Base-by-base conservation (phyloP, 1,139 yeast species). In the Hansenula lynferdii region DNA sequence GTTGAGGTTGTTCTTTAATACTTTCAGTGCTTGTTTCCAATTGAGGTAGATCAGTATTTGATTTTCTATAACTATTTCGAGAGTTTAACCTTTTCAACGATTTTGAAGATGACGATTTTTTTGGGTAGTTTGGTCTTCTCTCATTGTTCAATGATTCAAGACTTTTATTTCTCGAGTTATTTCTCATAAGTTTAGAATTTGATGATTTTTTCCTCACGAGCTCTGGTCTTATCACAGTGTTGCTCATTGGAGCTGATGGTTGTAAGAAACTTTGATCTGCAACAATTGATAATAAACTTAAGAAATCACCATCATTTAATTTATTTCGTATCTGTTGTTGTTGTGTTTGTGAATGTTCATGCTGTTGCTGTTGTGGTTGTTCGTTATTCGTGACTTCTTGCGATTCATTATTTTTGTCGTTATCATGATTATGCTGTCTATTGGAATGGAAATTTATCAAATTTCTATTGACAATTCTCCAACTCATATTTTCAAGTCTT, bases 401-500 rank as follows among this genome's bases (percentile, higher is more conserved):
- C 11, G 9, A 14, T 29, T 29, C 12, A 2, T 29, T 29, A n/a
- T 28, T 6, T 16, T 26, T 9, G 9, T 26, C 19, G 12, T 36
- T 39, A 34, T 15, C 47, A 35, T 10, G n/a, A n/a, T n/a, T n/a
- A n/a, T 28, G 24, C 18, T 37, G 28, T 48, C 51, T 42, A n/a
- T n/a, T n/a, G n/a, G n/a, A n/a, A n/a, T n/a, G n/a, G n/a, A n/a
- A n/a, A n/a, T n/a, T n/a, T n/a, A 65, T 51, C 4, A 72, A 39
- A 36, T 71, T 74, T 36, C 77, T 60, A 44, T 74, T 75, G 56
- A 77, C 75, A 28, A 76, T 65, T 28, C 83, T 60, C 82, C 82
- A 77, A 36, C 78, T 70, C 40, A 76, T 64, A 51, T 77, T 77
- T 52, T 75, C 82, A 11, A 77, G 57, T 17, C 83, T 61, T 38